Percentiles rank a stretch among this genome's conserved stretches.
Evolutionary conservation across 306 rosid species (phyloP).

Genomic region (Corylus avellana): DNA sequence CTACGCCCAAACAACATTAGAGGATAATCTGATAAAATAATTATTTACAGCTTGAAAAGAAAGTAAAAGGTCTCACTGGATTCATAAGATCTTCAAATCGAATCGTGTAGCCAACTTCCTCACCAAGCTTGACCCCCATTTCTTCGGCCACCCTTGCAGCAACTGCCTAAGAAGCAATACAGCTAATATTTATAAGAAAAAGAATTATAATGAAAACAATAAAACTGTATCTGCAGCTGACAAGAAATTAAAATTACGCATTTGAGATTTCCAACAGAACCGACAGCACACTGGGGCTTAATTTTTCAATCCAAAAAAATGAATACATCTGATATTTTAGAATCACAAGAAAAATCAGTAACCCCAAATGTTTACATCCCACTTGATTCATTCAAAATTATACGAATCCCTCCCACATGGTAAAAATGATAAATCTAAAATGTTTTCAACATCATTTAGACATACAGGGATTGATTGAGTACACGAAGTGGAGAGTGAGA

Average conservation of each 20-base stretch:
- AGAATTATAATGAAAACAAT: neutral
- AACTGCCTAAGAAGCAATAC: constrained; percentile 55
- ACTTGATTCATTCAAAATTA: neutral
- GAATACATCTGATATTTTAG: neutral
- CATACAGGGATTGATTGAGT: neutral
- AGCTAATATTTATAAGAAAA: neutral
- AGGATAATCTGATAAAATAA: constrained; percentile 1
- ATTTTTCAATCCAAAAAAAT: neutral
- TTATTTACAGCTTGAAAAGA: neutral
- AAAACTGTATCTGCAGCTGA: neutral
- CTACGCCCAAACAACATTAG: neutral
- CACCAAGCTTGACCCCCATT: constrained; percentile 90
- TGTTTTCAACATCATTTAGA: neutral
- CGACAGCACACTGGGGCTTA: neutral
- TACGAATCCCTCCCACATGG: neutral
- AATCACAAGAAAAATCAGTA: neutral
- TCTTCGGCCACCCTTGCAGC: constrained; percentile 91
- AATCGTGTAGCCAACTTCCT: constrained; percentile 92
- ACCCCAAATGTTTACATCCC: neutral
- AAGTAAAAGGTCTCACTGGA: constrained; percentile 44
- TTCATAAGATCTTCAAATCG: constrained; percentile 88
- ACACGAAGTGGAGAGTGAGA: neutral
- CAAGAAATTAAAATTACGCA: neutral
- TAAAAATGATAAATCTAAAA: neutral
- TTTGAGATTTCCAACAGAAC: neutral